Evolutionary conservation across 2,329 filamentous ascomycete species (phyloP).

Genomic region (Metarhizium guizhouense): DNA sequence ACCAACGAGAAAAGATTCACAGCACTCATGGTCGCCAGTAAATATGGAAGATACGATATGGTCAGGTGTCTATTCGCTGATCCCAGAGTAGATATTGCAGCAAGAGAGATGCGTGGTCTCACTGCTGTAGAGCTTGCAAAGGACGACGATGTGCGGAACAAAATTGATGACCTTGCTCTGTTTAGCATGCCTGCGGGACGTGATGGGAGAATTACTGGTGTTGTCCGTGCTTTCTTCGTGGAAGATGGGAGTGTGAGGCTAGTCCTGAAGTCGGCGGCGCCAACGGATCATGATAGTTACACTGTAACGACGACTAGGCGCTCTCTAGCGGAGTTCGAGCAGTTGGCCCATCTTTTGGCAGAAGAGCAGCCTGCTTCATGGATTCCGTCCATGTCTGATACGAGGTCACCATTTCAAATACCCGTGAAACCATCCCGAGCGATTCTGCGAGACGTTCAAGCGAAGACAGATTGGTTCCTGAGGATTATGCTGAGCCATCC

Average conservation of each 20-base stretch:
- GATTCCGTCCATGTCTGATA: constrained; percentile 69
- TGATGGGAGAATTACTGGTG: constrained; percentile 79
- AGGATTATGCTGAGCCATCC: constrained; percentile 80
- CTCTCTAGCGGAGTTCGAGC: constrained; percentile 83
- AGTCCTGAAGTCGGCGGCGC: constrained; percentile 87
- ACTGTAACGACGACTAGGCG: constrained; percentile 92
- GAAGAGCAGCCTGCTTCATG: constrained; percentile 93
- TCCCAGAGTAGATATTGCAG: constrained; percentile 73
- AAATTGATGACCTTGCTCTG: constrained; percentile 86
- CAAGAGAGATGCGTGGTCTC: constrained; percentile 77
- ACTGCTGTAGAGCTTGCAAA: constrained; percentile 96
- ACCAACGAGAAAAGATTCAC: constrained; percentile 94
- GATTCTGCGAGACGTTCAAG: constrained; percentile 78
- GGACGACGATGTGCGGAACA: constrained; percentile 93
- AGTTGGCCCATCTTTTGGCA: constrained; percentile 71
- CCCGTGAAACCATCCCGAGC: constrained; percentile 85
- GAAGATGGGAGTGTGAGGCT: constrained; percentile 91
- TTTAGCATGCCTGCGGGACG: constrained; percentile 63
- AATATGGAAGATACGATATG: constrained; percentile 92
- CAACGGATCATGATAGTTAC: constrained; percentile 71
- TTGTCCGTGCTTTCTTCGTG: constrained; percentile 93
- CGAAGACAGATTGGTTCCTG: constrained; percentile 78
- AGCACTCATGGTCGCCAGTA: constrained; percentile 94
- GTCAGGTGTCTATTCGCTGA: constrained; percentile 83
- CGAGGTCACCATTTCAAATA: constrained; percentile 84